Conservation (phyloP, 2,329 filamentous ascomycete species). For the Gremmenia infestans region DNA sequence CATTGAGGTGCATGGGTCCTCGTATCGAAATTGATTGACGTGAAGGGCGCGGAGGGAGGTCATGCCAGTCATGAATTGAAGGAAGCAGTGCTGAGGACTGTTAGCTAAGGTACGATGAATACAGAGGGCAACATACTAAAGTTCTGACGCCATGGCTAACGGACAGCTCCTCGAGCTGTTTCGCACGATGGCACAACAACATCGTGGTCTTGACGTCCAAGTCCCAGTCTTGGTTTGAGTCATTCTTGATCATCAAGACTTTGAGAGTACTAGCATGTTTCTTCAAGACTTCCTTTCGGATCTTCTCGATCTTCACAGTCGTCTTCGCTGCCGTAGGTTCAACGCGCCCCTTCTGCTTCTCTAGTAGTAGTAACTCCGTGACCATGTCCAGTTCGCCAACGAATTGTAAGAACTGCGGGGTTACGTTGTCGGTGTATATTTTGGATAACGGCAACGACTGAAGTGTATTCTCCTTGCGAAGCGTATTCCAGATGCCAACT, state of each 20-base stretch:
- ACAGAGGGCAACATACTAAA: slow-evolving; percentile 42
- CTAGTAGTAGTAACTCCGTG: slow-evolving; percentile 55
- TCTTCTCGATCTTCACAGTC: slow-evolving; percentile 49
- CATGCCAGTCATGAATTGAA: slow-evolving; percentile 47
- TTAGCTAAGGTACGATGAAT: not conserved
- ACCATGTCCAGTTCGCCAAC: slow-evolving; percentile 48
- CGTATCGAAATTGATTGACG: slow-evolving; percentile 48
- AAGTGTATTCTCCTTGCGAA: slow-evolving; percentile 49
- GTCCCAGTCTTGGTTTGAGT: slow-evolving; percentile 50
- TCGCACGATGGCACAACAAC: slow-evolving; percentile 48
- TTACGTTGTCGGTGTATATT: slow-evolving; percentile 61
- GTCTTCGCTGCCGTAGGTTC: slow-evolving; percentile 49
- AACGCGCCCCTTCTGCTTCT: slow-evolving; percentile 46
- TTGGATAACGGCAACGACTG: slow-evolving; percentile 48
- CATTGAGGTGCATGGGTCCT: slow-evolving; percentile 52
- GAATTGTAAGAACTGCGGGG: slow-evolving; percentile 47
- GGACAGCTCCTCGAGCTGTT: slow-evolving; percentile 49
- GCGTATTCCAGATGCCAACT: slow-evolving; percentile 51
- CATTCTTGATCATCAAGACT: slow-evolving; percentile 57
- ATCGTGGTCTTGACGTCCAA: slow-evolving; percentile 49
- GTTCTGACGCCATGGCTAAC: slow-evolving; percentile 48
- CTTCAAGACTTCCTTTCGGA: slow-evolving; percentile 50
- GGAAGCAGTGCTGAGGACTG: slow-evolving; percentile 47
- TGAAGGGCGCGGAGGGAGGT: slow-evolving; percentile 50
- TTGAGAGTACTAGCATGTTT: slow-evolving; percentile 52